Percentiles rank a stretch among this genome's conserved stretches.
phyloP scores from a whole-genome alignment of 805 yeast species.

The Candida tammaniensis region DNA sequence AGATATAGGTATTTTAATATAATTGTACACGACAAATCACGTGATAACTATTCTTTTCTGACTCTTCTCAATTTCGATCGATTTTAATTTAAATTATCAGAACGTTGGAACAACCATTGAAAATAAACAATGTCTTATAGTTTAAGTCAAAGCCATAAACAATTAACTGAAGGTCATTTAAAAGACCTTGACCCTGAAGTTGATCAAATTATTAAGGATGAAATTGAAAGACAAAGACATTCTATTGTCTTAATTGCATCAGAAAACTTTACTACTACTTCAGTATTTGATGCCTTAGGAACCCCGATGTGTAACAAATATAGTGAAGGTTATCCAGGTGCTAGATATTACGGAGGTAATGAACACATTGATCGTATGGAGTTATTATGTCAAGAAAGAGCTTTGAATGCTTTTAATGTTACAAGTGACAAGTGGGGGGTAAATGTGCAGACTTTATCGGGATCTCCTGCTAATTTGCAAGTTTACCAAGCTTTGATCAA shows the following conservation, averaged over 20 bases:
- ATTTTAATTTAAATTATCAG: too few species aligned
- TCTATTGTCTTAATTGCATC: slow-evolving; percentile 92
- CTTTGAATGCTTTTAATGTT: slow-evolving; percentile 76
- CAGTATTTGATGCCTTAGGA: slow-evolving; percentile 92
- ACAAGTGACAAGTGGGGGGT: slow-evolving; percentile 92
- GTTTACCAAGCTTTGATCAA: slow-evolving; percentile 87
- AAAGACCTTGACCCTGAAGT: slow-evolving; percentile 82
- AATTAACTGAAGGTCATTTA: slow-evolving; percentile 60
- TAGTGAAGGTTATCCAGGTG: slow-evolving; percentile 98
- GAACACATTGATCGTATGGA: slow-evolving; percentile 92
- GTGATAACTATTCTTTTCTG: too few species aligned
- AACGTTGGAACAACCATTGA: too few species aligned
- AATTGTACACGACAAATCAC: too few species aligned
- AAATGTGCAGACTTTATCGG: slow-evolving; percentile 91
- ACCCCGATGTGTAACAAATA: slow-evolving; percentile 97
- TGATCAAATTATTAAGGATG: slow-evolving; percentile 70
- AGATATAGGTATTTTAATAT: too few species aligned
- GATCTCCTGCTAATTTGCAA: slow-evolving; percentile 95
- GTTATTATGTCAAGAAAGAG: slow-evolving; percentile 85
- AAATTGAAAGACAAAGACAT: slow-evolving; percentile 82
- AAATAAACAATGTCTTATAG: slow-evolving; percentile 39
- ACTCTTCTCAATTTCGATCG: too few species aligned
- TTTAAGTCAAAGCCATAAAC: slow-evolving; percentile 46
- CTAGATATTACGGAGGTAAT: slow-evolving; percentile 97
- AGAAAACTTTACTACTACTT: slow-evolving; percentile 92